These are phyloP conservation scores for Heritiera fomes DNA, from an alignment of 345 rosid species.

Conservation along the genomic window DNA sequence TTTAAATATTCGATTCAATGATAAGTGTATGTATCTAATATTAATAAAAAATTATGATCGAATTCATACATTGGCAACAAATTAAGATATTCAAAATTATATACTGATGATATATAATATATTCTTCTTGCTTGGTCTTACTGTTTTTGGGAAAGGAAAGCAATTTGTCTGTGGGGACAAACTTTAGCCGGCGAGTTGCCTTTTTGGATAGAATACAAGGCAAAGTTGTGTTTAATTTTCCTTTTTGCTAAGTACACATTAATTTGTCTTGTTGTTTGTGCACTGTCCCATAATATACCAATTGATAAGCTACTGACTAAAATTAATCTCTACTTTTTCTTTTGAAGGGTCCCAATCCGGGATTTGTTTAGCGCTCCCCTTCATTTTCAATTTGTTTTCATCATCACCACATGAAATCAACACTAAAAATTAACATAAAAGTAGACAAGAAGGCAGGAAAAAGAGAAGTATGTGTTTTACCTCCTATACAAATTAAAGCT, in stretches of 20 bases:
- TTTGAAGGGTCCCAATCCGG: conserved; percentile 31
- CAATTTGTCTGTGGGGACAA: conserved; percentile 18
- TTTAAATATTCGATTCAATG: no score
- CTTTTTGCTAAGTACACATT: conserved; percentile 14
- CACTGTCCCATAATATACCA: conserved; percentile 26
- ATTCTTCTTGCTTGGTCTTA: not conserved
- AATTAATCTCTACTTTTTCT: conserved; percentile 28
- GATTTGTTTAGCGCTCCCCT: conserved; percentile 42
- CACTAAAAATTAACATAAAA: conserved; percentile 22
- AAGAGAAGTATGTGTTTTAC: not conserved
- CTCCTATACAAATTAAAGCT: not conserved
- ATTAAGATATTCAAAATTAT: not conserved
- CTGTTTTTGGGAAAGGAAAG: conserved; percentile 28
- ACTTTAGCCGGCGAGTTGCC: conserved; percentile 38
- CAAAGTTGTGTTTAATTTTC: conserved; percentile 24
- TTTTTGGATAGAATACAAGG: conserved; percentile 54
- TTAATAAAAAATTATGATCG: no score
- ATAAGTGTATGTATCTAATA: no score
- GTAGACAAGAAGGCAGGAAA: conserved; percentile 36
- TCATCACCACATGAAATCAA: not conserved
- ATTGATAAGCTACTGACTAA: conserved; percentile 22
- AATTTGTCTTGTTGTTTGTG: conserved; percentile 63
- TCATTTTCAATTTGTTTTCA: conserved; percentile 19
- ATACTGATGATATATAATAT: not conserved
- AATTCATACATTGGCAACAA: not conserved